Evolutionary conservation across 768 basidiomycete genomes (phyloP).

Genomic region (Plicaturopsis crispa): DNA sequence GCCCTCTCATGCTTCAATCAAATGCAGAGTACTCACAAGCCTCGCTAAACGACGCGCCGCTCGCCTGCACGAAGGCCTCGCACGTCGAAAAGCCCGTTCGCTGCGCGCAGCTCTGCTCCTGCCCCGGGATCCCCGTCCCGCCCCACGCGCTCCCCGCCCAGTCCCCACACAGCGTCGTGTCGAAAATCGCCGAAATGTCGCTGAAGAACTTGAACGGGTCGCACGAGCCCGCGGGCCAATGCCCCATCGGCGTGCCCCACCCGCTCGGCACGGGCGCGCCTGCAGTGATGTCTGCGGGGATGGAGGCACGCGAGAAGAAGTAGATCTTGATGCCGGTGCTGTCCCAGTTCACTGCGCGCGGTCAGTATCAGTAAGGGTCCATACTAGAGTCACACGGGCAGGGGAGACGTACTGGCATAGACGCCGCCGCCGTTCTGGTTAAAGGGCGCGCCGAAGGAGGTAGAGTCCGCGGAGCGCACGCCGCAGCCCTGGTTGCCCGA

Average conservation of each 20-base stretch:
- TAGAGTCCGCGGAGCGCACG: constrained; percentile 46
- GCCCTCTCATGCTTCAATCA: constrained; percentile 3
- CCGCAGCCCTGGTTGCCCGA: constrained; percentile 82
- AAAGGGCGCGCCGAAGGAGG: constrained; percentile 80
- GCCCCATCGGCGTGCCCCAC: constrained; percentile 77
- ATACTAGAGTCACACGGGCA: constrained; percentile 1
- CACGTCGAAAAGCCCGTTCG: constrained; percentile 81
- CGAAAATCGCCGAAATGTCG: constrained; percentile 72
- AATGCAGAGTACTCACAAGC: constrained; percentile 56
- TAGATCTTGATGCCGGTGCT: constrained; percentile 66
- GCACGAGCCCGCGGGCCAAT: constrained; percentile 71
- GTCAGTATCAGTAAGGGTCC: constrained; percentile 11
- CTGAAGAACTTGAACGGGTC: constrained; percentile 75
- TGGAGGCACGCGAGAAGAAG: constrained; percentile 70
- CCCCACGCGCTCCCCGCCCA: constrained; percentile 87
- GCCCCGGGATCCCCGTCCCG: constrained; percentile 67
- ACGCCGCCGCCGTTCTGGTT: constrained; percentile 83
- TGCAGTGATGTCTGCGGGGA: constrained; percentile 72
- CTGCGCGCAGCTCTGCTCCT: constrained; percentile 78
- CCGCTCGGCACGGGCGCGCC: constrained; percentile 62
- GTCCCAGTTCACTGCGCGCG: constrained; percentile 64
- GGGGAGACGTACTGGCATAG: constrained; percentile 66
- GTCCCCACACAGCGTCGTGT: constrained; percentile 85
- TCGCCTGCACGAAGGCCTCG: constrained; percentile 64
- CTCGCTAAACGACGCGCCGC: constrained; percentile 61